Evolutionary conservation across 202 grass and related monocot species (phyloP), one percentile per base, ranked within the genome.

Genomic region (Zizania palustris): DNA sequence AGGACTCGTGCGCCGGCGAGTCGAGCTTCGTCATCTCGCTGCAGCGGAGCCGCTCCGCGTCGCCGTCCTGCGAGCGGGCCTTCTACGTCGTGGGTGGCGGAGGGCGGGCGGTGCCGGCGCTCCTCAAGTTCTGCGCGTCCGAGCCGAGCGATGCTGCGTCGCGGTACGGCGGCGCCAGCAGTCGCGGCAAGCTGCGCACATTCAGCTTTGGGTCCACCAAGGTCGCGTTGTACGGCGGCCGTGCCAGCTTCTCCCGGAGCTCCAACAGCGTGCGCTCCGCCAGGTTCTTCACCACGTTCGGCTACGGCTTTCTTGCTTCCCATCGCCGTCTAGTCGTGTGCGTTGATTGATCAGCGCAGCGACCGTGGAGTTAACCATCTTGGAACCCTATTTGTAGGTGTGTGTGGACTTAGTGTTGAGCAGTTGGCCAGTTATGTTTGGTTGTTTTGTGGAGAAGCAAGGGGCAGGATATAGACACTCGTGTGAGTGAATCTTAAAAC

Each of bases 181-280:
- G 58, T 59, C 44, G 38, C 49, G 43, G 43, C 9, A 48, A 20
- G 76, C 80, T 89, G 65, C 65, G 66, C 43, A 65, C 78, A 58
- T 57, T 89, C 20, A 93, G 84, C 53, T 82, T 88, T 62, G 80
- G 81, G 5, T 62, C 75, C 15, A 78, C 58, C 72, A 88, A 89
- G 83, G 46, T 20, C 43, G 80, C 90, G 19, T 58, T 97, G 70
- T 80, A 90, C 69, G 51, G 81, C 14, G 60, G 81, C 6, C 85
- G 95, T 11, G 77, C 82, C 56, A 93, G 59, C 65, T 81, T 93
- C 65, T 92, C 84, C 5, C 78, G 87, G 65, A 93, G 88, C 65
- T 67, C 77, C 19, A 74, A 34, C 71, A 86, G 85, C 58, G 34
- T 67, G 55, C 66, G 90, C 44, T 87, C 90, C 0, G 15, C 66